phyloP scores from a whole-genome alignment of 371 early-diverging fungal species.

The Batkoa obscura region DNA sequence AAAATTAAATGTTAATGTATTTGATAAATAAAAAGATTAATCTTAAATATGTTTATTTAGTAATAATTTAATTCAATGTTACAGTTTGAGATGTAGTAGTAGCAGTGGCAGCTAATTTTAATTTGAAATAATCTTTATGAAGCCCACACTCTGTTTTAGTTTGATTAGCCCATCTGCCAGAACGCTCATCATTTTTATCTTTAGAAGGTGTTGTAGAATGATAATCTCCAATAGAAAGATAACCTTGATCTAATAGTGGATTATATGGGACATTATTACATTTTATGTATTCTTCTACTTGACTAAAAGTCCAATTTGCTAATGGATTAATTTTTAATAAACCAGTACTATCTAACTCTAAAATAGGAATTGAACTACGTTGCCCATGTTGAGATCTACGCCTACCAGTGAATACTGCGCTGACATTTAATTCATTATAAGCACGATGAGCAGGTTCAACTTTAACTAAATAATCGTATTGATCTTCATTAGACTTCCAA shows the following conservation, averaged over 20 bases:
- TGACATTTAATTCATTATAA: slow-evolving; percentile 48
- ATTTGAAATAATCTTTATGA: slow-evolving; percentile 87
- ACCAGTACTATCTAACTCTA: slow-evolving; percentile 66
- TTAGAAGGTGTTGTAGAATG: slow-evolving; percentile 64
- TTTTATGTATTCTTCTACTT: slow-evolving; percentile 65
- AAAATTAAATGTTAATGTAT: too few relatives aligned
- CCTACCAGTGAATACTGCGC: slow-evolving; percentile 74
- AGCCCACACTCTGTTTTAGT: slow-evolving; percentile 84
- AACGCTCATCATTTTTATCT: slow-evolving; percentile 54
- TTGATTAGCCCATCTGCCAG: slow-evolving; percentile 79
- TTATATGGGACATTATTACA: slow-evolving; percentile 85
- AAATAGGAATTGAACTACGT: slow-evolving; percentile 47
- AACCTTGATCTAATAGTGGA: slow-evolving; percentile 67
- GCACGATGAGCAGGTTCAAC: slow-evolving; percentile 84
- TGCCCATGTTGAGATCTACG: slow-evolving; percentile 76
- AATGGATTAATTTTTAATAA: slow-evolving; percentile 75
- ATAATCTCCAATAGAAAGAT: slow-evolving; percentile 83
- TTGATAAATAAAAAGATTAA: too few relatives aligned
- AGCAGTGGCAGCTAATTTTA: slow-evolving; percentile 19
- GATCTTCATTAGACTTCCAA: slow-evolving; percentile 62
- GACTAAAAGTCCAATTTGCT: slow-evolving; percentile 71
- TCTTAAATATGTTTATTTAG: too few relatives aligned
- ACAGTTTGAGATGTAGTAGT: too few relatives aligned
- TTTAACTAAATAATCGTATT: slow-evolving; percentile 79
- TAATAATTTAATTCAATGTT: too few relatives aligned